Evolutionary conservation across 2,329 filamentous ascomycete species (phyloP).

Genomic region (Didymella glomerata): DNA sequence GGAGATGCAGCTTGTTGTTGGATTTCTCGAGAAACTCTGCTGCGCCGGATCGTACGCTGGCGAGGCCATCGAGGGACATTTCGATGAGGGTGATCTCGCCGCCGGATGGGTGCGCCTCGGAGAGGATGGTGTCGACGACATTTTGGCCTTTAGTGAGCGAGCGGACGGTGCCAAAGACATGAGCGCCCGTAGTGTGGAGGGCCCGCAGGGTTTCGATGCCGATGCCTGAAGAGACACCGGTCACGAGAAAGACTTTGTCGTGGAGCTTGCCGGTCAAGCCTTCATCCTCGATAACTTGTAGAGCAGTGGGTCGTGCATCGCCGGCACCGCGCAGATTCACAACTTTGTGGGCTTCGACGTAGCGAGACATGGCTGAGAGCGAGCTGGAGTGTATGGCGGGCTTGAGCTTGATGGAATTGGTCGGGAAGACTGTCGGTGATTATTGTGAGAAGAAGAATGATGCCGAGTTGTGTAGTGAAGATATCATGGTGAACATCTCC

Average conservation of each 20-base stretch:
- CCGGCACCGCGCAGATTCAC: conserved; percentile 43
- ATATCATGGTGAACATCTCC: neutral
- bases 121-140: conserved; percentile 36
- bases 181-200: conserved; percentile 57
- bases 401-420: neutral
- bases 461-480: neutral
- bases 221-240: conserved; percentile 41
- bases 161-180: conserved; percentile 56
- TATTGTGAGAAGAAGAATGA: neutral
- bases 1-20: conserved; percentile 27
- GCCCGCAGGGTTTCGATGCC: conserved; percentile 47
- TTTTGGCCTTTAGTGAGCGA: conserved; percentile 25
- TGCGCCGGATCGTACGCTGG: conserved; percentile 31
- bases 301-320: conserved; percentile 54
- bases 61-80: conserved; percentile 35
- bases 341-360: conserved; percentile 20
- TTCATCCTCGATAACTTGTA: conserved; percentile 54
- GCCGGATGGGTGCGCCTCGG: conserved; percentile 15
- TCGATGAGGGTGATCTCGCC: conserved; percentile 34
- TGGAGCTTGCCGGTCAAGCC: conserved; percentile 43
- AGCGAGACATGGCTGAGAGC: conserved; percentile 19
- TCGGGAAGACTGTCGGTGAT: neutral
- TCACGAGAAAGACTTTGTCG: conserved; percentile 42
- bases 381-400: neutral
- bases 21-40: conserved; percentile 29